A percentile compares a stretch with the other conserved stretches of the same genome.
These are phyloP conservation scores for Colletotrichum simmondsii DNA, from an alignment of 2,329 filamentous ascomycete species.

Conservation along the genomic window DNA sequence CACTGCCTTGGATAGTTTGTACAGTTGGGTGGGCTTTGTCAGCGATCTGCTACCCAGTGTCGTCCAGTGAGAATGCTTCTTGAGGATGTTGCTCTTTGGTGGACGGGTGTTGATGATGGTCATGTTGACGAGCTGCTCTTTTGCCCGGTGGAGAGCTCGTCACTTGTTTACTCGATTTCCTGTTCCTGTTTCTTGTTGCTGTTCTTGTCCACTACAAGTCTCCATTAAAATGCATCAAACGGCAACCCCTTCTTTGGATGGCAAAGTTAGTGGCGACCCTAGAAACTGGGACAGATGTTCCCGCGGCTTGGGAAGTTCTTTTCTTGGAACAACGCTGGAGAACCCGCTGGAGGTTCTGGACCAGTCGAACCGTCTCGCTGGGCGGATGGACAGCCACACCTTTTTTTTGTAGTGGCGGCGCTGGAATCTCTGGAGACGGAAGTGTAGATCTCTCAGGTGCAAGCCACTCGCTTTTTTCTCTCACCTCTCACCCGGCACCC, in stretches of 20 bases:
- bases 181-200: not conserved
- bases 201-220: not conserved
- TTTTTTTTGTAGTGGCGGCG: not conserved
- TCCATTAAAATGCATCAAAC: not conserved
- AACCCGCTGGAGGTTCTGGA: not conserved
- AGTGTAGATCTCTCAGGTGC: not conserved
- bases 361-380: not conserved
- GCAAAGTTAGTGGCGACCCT: not conserved
- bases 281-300: not conserved
- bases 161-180: not conserved
- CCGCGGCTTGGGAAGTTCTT: not conserved
- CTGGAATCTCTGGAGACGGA: not conserved
- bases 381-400: not conserved
- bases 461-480: not conserved
- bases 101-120: not conserved
- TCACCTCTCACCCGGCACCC: too few relatives aligned
- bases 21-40: not conserved
- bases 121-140: not conserved
- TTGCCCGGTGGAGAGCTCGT: not conserved
- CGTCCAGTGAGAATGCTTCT: not conserved
- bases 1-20: not conserved
- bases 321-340: not conserved
- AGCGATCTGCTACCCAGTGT: not conserved
- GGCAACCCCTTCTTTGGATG: not conserved
- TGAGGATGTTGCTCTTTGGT: too few relatives aligned